A percentile compares a stretch with the other conserved stretches of the same genome.
Evolutionary conservation across 495 filamentous ascomycete genomes (phyloP).

Genomic region (Talaromyces liani): DNA sequence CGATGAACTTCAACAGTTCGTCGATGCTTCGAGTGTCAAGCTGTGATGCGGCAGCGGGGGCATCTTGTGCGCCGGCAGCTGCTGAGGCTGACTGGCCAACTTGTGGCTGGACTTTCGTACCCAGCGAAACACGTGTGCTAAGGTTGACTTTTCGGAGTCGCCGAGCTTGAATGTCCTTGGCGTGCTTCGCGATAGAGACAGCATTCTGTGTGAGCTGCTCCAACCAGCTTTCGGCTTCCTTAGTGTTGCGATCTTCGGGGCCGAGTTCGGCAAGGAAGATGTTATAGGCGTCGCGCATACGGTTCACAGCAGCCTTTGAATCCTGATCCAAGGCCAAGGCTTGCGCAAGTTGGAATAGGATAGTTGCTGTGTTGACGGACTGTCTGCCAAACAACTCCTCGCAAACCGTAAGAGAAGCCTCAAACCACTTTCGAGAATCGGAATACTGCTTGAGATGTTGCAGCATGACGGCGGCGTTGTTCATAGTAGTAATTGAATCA

Average conservation of each 20-base stretch:
- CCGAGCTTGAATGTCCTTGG: conserved; percentile 73
- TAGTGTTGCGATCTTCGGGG: conserved; percentile 86
- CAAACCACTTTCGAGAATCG: conserved; percentile 93
- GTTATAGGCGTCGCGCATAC: conserved; percentile 92
- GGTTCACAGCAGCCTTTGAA: conserved; percentile 76
- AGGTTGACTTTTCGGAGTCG: conserved; percentile 54
- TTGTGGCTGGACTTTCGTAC: conserved; percentile 43
- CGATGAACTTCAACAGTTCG: conserved; percentile 80
- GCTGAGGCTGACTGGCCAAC: conserved; percentile 47
- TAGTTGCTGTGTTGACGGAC: conserved; percentile 87
- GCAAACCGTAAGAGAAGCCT: conserved; percentile 79
- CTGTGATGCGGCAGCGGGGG: conserved; percentile 21
- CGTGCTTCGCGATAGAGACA: conserved; percentile 84
- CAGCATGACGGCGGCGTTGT: conserved; percentile 98
- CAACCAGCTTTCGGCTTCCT: conserved; percentile 91
- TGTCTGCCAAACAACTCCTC: conserved; percentile 80
- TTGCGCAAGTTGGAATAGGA: conserved; percentile 95
- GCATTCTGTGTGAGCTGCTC: conserved; percentile 92
- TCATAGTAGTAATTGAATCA: conserved; percentile 96
- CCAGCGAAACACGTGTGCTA: conserved; percentile 46
- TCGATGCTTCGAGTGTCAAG: conserved; percentile 74
- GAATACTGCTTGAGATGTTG: conserved; percentile 87
- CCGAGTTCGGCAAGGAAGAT: conserved; percentile 86
- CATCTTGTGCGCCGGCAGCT: conserved; percentile 29
- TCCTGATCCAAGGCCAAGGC: conserved; percentile 89